Evolutionary conservation across 2,329 filamentous ascomycete genomes (phyloP).

Genomic region (Pseudogymnoascus sp.): DNA sequence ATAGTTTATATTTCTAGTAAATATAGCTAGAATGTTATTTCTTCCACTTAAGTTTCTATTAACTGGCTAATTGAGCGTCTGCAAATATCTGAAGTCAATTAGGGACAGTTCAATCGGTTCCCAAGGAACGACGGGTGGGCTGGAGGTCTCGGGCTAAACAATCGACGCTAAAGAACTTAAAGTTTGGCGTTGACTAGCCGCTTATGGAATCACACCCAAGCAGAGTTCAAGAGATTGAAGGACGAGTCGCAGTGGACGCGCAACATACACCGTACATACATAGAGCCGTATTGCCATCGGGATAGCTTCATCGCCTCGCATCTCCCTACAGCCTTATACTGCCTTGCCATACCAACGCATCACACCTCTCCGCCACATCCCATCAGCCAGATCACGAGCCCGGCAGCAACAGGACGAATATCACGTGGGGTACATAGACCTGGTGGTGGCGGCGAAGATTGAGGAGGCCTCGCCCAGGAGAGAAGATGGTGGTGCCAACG

Average conservation of each 20-base stretch:
- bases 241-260: background rate
- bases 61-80: background rate
- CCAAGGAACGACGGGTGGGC: background rate
- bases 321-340: background rate
- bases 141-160: conserved; percentile 1
- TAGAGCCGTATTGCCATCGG: background rate
- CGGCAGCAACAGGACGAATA: background rate
- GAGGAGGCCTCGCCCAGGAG: conserved; percentile 1
- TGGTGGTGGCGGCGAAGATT: background rate
- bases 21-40: background rate
- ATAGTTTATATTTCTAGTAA: background rate
- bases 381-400: background rate
- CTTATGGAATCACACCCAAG: conserved; percentile 2
- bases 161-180: conserved; percentile 4
- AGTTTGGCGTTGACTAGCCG: conserved; percentile 5
- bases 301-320: background rate
- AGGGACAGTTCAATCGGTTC: background rate
- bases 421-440: background rate
- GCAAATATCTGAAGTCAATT: background rate
- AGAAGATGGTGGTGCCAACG: conserved; percentile 23
- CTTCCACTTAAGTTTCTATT: background rate
- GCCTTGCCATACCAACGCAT: background rate
- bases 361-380: background rate
- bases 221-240: background rate
- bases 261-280: background rate